Evolutionary conservation across 2,329 filamentous ascomycete genomes (phyloP).

Genomic region (Aspergillus aculeatinus): DNA sequence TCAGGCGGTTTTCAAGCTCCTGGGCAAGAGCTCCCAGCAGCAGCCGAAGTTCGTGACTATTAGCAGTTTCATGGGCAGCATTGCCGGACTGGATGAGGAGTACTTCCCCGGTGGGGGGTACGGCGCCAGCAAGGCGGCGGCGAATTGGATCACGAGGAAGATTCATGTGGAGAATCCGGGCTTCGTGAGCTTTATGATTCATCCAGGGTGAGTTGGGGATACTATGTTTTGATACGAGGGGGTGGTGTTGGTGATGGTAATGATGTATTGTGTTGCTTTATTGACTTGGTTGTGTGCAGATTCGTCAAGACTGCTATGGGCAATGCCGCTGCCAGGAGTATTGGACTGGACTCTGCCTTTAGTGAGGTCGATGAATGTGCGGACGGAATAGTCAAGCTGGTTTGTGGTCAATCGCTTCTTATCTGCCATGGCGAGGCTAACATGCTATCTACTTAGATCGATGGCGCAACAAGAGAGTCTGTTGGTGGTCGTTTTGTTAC

Average conservation of each 20-base stretch:
- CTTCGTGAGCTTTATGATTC: background rate
- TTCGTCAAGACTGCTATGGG: constrained; percentile 3
- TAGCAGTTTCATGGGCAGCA: constrained; percentile 4
- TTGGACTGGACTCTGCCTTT: background rate
- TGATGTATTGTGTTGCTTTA: no score
- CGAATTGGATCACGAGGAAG: constrained; percentile 3
- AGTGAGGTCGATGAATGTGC: constrained; percentile 1
- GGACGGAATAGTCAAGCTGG: background rate
- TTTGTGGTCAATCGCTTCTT: background rate
- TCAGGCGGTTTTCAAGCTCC: background rate
- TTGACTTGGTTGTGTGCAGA: background rate
- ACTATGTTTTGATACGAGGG: no score
- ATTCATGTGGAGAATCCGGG: constrained; percentile 5
- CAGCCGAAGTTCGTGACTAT: background rate
- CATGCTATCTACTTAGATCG: background rate
- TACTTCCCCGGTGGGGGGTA: background rate
- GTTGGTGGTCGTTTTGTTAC: constrained; percentile 2
- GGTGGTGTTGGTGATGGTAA: background rate
- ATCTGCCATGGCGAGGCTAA: background rate
- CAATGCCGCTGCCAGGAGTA: constrained; percentile 1
- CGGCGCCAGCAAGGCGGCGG: background rate
- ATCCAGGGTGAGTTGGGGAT: background rate
- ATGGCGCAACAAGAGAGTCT: constrained; percentile 2
- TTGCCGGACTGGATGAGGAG: background rate
- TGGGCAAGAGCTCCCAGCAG: background rate